Evolutionary conservation across 2,329 filamentous ascomycete genomes (phyloP), one percentile per base, ranked within the genome.

Genomic region (Cytospora piceicola): DNA sequence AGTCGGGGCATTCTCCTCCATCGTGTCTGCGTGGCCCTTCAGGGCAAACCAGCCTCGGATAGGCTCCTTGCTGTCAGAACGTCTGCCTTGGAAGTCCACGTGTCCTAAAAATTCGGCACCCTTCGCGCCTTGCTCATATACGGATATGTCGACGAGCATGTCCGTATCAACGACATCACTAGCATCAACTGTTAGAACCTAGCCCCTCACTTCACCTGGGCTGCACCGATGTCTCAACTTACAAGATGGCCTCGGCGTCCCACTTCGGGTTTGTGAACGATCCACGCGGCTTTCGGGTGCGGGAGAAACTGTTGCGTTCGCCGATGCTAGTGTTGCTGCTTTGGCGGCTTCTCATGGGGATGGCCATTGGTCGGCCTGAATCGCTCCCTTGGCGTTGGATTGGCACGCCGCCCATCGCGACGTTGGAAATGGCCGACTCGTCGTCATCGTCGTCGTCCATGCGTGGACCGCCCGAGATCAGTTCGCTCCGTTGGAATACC

Each of bases 241-340:
- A 97, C 94, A 99, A 99, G 58, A 92, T 86, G 46, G 94, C 94
- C 75, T 96, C 93, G 62, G 96, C 94, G 77, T 97, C 93, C 95
- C 95, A 99, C 73, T 92, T 92, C 0, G 95, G 94, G 75, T 92
- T 91, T 9, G 93, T 94, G 67, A 94, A 85, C 3, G 85, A 85
- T 68, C 76, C 80, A 66, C 82, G 80, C 4, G 75, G 82, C 63
- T 86, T 83, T 62, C 88, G 86, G 71, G 88, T 88, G 46, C 84
- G 81, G 72, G 86, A 85, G 72, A 86, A 85, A 1, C 82, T 82
- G 69, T 79, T 83, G 71, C 84, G 83, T 39, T 96, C 92, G 42
- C 86, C 84, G 69, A 90, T 82, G 73, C 94, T 96, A 64, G 94
- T 97, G 79, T 94, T 94, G 80, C 94, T 98, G 79, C 94, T 98